Base-by-base conservation (phyloP, 176 grass and related monocot species). In the Saccharum officinarum region DNA sequence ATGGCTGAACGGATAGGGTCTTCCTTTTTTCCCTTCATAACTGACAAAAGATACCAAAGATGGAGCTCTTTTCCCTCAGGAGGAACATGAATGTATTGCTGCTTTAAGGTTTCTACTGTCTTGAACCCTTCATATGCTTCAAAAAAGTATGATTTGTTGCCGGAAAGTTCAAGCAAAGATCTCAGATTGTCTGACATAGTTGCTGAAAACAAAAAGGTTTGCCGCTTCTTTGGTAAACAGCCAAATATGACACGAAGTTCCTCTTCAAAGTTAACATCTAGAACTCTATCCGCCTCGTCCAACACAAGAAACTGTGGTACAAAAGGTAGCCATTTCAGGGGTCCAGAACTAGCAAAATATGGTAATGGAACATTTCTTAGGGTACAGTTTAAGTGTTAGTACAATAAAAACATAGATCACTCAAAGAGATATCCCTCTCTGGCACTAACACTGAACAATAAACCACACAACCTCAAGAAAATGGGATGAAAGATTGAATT, bases 171-270 rank as follows among this genome's bases (percentile, higher is more conserved):
- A 72, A 95, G 87, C 80, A 98, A 91, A 28, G 91, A 90, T 62
- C 69, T 74, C 45, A 98, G 87, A 81, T 98, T 90, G 14, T 91
- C 87, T 57, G 96, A 95, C 90, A 98, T 98, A 39, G 96, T 98
- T 77, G 96, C 96, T 42, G 96, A 98, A 85, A 98, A 98, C 69
- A 98, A 74, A 86, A 98, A 91, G 1, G 96, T 98, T 75, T 98
- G 93, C 16, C 93, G 80, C 23, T 83, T 92, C 75, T 94, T 95
- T 16, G 96, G 96, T 46, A 98, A 85, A 77, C 78, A 88, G 67
- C 82, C 73, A 92, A 98, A 93, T 89, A 98, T 95, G 34, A 89
- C 88, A 76, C 82, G 68, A 20, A 98, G 91, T n/a, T 98, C 96
- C 57, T 95, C 93, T 86, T 94, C 93, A 37, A 98, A 98, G 85